Conservation (phyloP, 768 basidiomycete species). For the Rhodocollybia butyracea region DNA sequence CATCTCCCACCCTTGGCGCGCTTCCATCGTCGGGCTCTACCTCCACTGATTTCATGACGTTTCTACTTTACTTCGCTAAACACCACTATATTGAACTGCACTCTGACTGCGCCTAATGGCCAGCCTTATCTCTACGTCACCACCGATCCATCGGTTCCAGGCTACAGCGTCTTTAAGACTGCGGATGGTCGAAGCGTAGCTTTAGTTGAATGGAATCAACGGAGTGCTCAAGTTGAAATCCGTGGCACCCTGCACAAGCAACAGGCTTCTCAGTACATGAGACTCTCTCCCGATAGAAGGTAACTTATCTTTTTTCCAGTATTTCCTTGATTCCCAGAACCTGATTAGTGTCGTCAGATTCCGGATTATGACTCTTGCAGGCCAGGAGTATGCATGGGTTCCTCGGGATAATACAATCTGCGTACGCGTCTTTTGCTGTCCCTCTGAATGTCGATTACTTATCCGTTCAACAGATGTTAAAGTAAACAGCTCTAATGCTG, state of each 20-base stretch:
- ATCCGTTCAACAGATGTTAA: conserved; percentile 39
- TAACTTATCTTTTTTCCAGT: conserved; percentile 17
- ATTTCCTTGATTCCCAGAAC: neutral
- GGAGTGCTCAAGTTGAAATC: conserved; percentile 47
- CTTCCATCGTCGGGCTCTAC: conserved; percentile 13
- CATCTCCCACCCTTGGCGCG: conserved; percentile 13
- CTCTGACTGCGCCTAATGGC: conserved; percentile 46
- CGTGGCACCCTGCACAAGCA: conserved; percentile 49
- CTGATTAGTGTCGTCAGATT: conserved; percentile 23
- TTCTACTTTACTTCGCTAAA: conserved; percentile 50
- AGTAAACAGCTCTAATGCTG: conserved; percentile 26
- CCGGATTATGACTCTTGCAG: conserved; percentile 50
- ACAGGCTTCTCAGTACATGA: conserved; percentile 50
- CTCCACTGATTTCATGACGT: conserved; percentile 28
- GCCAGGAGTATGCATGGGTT: conserved; percentile 51
- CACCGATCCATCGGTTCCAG: conserved; percentile 47
- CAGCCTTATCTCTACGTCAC: conserved; percentile 47
- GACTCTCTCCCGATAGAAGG: conserved; percentile 43
- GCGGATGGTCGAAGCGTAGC: conserved; percentile 43
- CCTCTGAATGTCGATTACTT: neutral
- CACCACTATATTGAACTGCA: conserved; percentile 52
- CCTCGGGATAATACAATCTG: conserved; percentile 52
- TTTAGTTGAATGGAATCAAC: conserved; percentile 54
- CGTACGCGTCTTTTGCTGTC: conserved; percentile 29
- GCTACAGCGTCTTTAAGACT: conserved; percentile 53